Conservation (phyloP, 257 asterid species). For the Ophiorrhiza pumila region DNA sequence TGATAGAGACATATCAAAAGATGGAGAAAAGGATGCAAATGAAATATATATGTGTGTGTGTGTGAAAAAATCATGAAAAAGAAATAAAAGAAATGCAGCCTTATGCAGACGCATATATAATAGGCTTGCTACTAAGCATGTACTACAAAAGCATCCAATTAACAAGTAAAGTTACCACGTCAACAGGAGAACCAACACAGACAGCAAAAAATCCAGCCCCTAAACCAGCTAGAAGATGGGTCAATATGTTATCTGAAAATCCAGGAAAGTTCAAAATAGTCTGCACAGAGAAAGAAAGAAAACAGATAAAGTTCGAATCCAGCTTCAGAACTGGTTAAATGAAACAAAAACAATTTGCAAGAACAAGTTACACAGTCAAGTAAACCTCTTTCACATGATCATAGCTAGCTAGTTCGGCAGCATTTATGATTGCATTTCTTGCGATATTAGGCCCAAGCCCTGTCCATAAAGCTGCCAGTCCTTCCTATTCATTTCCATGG, state of each 20-base stretch:
- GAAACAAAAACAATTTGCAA: constrained; percentile 5
- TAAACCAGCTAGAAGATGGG: constrained; percentile 83
- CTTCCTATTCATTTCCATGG: constrained; percentile 64
- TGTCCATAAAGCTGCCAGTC: constrained; percentile 87
- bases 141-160: neutral
- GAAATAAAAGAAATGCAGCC: neutral
- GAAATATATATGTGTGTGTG: no score
- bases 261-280: constrained; percentile 68
- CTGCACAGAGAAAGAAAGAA: constrained; percentile 39
- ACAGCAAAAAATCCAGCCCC: constrained; percentile 98
- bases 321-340: neutral
- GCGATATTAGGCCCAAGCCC: constrained; percentile 94
- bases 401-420: constrained; percentile 93
- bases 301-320: neutral
- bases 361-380: neutral
- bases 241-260: constrained; percentile 66
- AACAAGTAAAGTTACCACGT: constrained; percentile 59
- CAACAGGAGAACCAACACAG: constrained; percentile 91
- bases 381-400: constrained; percentile 88
- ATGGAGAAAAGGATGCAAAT: neutral
- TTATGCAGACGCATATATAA: neutral
- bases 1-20: constrained; percentile 10
- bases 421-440: constrained; percentile 82
- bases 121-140: neutral
- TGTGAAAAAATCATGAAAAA: no score